phyloP scores from a whole-genome alignment of 306 rosid species.

The Cicer chorassanicum region DNA sequence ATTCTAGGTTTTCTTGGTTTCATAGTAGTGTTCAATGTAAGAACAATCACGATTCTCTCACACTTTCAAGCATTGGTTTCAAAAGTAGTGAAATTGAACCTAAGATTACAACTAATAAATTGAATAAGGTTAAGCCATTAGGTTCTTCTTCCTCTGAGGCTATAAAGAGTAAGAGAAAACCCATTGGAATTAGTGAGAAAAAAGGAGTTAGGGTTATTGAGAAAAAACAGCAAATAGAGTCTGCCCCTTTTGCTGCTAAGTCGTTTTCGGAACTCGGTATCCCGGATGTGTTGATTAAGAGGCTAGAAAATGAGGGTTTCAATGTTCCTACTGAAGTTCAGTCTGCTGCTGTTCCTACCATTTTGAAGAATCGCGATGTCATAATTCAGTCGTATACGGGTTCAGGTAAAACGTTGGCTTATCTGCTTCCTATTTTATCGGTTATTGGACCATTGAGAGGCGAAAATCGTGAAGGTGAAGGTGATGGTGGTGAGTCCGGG shows the following conservation, averaged over 20 bases:
- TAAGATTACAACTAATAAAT: conserved; percentile 37
- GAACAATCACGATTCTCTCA: conserved; percentile 56
- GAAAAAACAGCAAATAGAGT: conserved; percentile 53
- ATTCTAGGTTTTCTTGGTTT: conserved; percentile 61
- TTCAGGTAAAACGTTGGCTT: conserved; percentile 91
- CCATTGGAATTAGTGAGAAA: conserved; percentile 46
- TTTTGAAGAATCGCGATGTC: conserved; percentile 71
- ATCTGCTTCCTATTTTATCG: conserved; percentile 81
- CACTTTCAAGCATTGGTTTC: conserved; percentile 61
- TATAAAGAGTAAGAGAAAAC: conserved; percentile 55
- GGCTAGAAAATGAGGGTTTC: conserved; percentile 78
- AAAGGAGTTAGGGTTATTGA: conserved; percentile 46
- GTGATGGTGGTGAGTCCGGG: conserved; percentile 51
- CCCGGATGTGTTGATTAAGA: conserved; percentile 63
- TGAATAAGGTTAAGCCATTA: conserved; percentile 48
- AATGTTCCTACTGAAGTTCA: conserved; percentile 84
- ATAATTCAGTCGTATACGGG: conserved; percentile 97
- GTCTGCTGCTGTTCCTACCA: conserved; percentile 81
- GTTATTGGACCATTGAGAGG: conserved; percentile 68
- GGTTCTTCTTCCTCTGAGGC: conserved; percentile 52
- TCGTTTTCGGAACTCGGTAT: conserved; percentile 89
- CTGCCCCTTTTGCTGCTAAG: conserved; percentile 69
- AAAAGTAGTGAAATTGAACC: conserved; percentile 51
- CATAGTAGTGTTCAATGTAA: conserved; percentile 51
- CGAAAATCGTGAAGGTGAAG: conserved; percentile 27